Base-by-base conservation (phyloP, 192 early-diverging fungal genomes). In the Blastocladiella britannica region DNA sequence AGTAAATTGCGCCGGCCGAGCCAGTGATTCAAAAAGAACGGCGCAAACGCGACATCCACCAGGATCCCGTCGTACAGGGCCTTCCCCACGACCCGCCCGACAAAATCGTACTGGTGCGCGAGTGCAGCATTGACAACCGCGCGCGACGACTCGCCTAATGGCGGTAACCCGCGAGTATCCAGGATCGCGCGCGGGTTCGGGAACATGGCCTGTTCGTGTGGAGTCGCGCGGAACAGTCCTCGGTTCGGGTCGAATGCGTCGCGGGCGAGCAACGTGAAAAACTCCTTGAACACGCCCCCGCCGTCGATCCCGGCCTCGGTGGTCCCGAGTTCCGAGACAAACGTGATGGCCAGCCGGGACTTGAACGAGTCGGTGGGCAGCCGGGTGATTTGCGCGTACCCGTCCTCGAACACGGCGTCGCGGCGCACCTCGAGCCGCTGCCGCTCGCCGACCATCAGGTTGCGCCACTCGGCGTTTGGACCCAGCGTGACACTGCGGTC, bases 261-360 rank as follows among this genome's bases (percentile, higher is more conserved):
- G 28, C 63, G 72, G 0, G 77, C 68, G 22, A 85, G 62, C 51
- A 70, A 60, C 6, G 86, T 93, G 30, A 97, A 68, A 60, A 97
- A 97, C 68, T 97, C 93, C 52, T 97, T 97, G 64, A 97, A 97
- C 9, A 97, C 82, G 29, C 93, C 92, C 27, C 91, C 90, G 53
- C 93, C 93, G 64, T 97, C 93, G 59, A 97, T 87, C 1, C 93
- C 93, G 9, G 86, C 87, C 62, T 97, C 93, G 9, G 63, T 65
- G 28, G 90, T 67, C 0, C 90, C 90, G 58, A 84, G 83, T 55
- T 81, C 77, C 59, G 85, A 84, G 24, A 90, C 75, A 74, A 97
- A 94, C 5, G 75, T 70, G 54, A 97, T 93, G 25, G 81, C 73
- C 53, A 97, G 76, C 7, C 81, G 78, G 28, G 72, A 71, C 67